Base-by-base conservation (phyloP, 2,329 filamentous ascomycete species). In the Leptographium procerum region DNA sequence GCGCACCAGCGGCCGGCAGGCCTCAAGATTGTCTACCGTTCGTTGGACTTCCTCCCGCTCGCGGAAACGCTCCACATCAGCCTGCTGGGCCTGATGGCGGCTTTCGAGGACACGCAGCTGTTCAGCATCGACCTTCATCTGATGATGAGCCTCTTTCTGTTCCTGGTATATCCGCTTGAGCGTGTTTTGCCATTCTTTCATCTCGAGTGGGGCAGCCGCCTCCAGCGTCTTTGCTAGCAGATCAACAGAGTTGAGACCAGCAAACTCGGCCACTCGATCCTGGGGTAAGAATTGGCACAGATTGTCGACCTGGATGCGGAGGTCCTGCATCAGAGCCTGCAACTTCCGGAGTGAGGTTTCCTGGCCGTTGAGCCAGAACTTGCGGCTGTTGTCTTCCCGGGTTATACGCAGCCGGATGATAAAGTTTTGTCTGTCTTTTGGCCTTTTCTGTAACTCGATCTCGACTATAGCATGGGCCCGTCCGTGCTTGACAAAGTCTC, bases 201-300 rank as follows among this genome's bases (percentile, higher is more conserved):
- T 91, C 61, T 95, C 77, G 52, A 86, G 79, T 0, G 89, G 85
- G 0, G 91, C 94, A 8, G 91, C 91, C 36, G 94, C 94, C 67
- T 91, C 84, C 62, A 96, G 85, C 0, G 94, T 99, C 65, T 94
- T 89, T 60, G 85, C 80, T 1, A 99, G 78, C 24, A 96, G 80
- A 51, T 95, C 87, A 14, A 95, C 77, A 0, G 92, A 87, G 10
- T 84, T 88, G 64, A 95, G 82, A 6, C 82, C 87, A 6, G 94
- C 90, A 69, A 99, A 99, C 68, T 96, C 91, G 28, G 91, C 89
- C 1, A 99, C 94, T 64, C 91, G 88, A 69, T 99, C 94, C 70
- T 99, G 94, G 0, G 94, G 94, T 51, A 99, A 75, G 66, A 99
- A 99, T 69, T 99, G 94, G 70, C 94, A 99, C 2, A 99, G 78